These are phyloP conservation scores for Peterozyma xylosa DNA, from an alignment of 805 yeast genomes.

Conservation along the genomic window DNA sequence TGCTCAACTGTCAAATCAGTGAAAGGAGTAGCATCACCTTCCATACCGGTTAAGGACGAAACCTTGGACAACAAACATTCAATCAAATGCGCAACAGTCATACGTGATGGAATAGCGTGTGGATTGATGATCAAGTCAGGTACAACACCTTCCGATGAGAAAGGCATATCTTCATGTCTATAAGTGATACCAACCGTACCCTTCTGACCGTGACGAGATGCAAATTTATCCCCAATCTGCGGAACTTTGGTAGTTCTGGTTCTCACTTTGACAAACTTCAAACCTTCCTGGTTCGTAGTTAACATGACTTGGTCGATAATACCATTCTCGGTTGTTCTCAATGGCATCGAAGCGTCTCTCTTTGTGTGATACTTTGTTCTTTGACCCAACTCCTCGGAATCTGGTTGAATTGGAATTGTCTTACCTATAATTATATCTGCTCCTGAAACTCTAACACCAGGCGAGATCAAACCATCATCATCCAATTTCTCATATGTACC, in stretches of 20 bases:
- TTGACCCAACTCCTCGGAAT: constrained; percentile 97
- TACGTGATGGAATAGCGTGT: constrained; percentile 99
- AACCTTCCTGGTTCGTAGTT: constrained; percentile 97
- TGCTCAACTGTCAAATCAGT: constrained; percentile 98
- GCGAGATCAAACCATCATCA: constrained; percentile 96
- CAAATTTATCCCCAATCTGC: constrained; percentile 98
- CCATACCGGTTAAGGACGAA: constrained; percentile 88
- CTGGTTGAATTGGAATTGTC: constrained; percentile 99
- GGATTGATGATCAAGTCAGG: constrained; percentile 98
- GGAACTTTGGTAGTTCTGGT: constrained; percentile 99
- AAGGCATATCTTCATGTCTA: constrained; percentile 98
- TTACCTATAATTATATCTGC: constrained; percentile 98
- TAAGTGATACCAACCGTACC: constrained; percentile 99
- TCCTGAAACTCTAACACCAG: constrained; percentile 98
- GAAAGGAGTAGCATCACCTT: constrained; percentile 99
- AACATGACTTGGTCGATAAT: constrained; percentile 95
- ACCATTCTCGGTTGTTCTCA: constrained; percentile 95
- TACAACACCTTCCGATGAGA: constrained; percentile 89
- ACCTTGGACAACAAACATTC: constrained; percentile 96
- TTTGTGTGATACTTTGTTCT: constrained; percentile 97
- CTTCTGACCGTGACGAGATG: constrained; percentile 99
- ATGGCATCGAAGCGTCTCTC: constrained; percentile 97
- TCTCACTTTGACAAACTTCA: constrained; percentile 94
- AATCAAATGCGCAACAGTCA: constrained; percentile 99
- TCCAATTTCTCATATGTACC: constrained; percentile 98